A percentile compares a stretch with the other conserved stretches of the same genome.
phyloP scores from a whole-genome alignment of 2,329 filamentous ascomycete species.

The Tolypocladium ophioglossoides region DNA sequence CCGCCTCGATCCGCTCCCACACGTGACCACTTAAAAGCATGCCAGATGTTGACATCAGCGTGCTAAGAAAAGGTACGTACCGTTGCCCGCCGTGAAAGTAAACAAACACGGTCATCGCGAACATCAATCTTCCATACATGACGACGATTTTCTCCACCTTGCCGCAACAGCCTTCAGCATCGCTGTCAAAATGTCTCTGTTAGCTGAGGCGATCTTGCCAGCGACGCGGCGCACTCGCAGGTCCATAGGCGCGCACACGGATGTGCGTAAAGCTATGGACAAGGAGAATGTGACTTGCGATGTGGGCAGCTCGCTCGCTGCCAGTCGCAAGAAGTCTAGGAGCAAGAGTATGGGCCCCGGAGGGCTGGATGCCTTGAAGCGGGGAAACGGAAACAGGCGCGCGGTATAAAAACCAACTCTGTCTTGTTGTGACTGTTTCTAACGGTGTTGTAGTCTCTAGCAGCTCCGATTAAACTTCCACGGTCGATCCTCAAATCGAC shows the following conservation, averaged over 20 bases:
- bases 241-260: slow-evolving; percentile 55
- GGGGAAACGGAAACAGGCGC: slow-evolving; percentile 64
- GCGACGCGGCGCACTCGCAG: slow-evolving; percentile 52
- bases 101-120: slow-evolving; percentile 27
- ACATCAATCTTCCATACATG: background rate
- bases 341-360: slow-evolving; percentile 96
- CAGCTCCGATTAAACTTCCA: slow-evolving; percentile 38
- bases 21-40: background rate
- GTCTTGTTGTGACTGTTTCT: slow-evolving; percentile 4
- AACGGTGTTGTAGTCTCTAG: slow-evolving; percentile 37
- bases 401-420: slow-evolving; percentile 45
- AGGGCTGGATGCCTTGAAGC: slow-evolving; percentile 71
- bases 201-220: slow-evolving; percentile 37
- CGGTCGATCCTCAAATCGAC: slow-evolving; percentile 76
- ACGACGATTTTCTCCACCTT: background rate
- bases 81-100: slow-evolving; percentile 18
- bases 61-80: slow-evolving; percentile 5
- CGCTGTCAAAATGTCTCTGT: slow-evolving; percentile 19
- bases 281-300: slow-evolving; percentile 74
- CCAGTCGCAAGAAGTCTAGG: slow-evolving; percentile 59
- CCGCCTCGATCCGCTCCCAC: background rate
- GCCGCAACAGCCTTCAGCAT: slow-evolving; percentile 10
- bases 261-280: slow-evolving; percentile 42
- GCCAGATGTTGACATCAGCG: background rate
- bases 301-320: slow-evolving; percentile 41